Evolutionary conservation across 2,329 filamentous ascomycete species (phyloP).

Genomic region (Furcasterigmium sp.): DNA sequence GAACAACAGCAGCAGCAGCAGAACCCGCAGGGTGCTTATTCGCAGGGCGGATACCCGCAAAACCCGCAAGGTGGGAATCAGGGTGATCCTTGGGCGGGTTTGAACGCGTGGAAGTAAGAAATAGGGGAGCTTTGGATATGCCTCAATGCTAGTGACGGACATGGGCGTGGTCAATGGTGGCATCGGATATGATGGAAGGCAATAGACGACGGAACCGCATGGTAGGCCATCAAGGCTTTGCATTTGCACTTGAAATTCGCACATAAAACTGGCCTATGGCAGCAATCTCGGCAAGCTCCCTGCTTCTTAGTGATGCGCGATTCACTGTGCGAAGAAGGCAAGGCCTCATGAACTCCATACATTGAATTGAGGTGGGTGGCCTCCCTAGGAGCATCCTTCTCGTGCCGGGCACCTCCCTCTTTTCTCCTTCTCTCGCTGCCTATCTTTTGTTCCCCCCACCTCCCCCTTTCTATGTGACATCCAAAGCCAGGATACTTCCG

Average conservation of each 20-base stretch:
- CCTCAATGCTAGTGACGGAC: no score
- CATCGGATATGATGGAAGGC: no score
- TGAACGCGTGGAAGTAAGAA: constrained; percentile 45
- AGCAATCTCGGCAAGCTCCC: no score
- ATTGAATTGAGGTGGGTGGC: constrained; percentile 26
- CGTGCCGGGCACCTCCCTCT: background rate
- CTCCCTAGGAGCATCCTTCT: constrained; percentile 17
- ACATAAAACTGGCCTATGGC: no score
- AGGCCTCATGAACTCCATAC: no score
- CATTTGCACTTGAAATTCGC: background rate
- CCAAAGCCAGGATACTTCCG: background rate
- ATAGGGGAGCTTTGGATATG: background rate
- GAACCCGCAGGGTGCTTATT: constrained; percentile 23
- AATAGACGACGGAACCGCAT: no score
- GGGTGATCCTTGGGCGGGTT: constrained; percentile 45
- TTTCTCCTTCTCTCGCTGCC: background rate
- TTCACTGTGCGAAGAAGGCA: no score
- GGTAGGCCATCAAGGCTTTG: background rate
- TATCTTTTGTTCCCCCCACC: no score
- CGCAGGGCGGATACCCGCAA: constrained; percentile 24
- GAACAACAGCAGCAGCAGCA: constrained; percentile 23
- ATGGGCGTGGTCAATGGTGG: no score
- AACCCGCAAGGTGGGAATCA: constrained; percentile 20
- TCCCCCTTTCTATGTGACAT: constrained; percentile 10
- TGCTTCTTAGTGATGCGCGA: no score